Base-by-base conservation (phyloP, 129 eudicot species). In the Oenanthe sinensis region DNA sequence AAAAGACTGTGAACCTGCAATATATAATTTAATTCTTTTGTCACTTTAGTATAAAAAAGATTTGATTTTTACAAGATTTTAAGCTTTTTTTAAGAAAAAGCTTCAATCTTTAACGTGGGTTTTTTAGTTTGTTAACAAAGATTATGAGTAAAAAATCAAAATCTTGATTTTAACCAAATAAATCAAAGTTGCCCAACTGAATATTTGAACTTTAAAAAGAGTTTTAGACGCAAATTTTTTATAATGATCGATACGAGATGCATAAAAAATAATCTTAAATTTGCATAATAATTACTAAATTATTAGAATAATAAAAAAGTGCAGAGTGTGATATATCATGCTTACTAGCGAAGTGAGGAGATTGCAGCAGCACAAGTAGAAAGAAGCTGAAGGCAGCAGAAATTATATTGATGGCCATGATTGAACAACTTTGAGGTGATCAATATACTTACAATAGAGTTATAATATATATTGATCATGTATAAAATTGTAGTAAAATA, bases 1-100 rank as follows among this genome's bases (percentile, higher is more conserved):
- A 79, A 89, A 93, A 12, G 98, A 86, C 52, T 93, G 87, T 30
- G 98, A 83, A 69, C 81, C 98, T 93, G 73, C 63, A 76, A 82
- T 65, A 28, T 43, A 50, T 17, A 40, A 6, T 67, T 67, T 42
- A 67, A 33, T 30, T 67, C 68, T 60, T 67, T 67, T 65, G 7
- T 0, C 8, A 30, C 19, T 36, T 67, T 28, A 10, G 19, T 30
- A 30, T 60, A 30, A 60, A 30, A 42, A 71, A 71, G 28, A 42
- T 37, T 71, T 42, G 14, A 39, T 8, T 22, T 71, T 71, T 42
- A 37, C 30, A 37, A 40, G 12, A 17, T 10, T 11, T 20, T 0
- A 71, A 71, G 10, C 72, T 67, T 30, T 67, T 65, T 67, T 9
- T 30, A 30, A 42, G 5, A 67, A 30, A 67, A 67, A 30, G 43